Conservation (phyloP, 2,329 filamentous ascomycete genomes). For the Phyllosticta citriasiana region DNA sequence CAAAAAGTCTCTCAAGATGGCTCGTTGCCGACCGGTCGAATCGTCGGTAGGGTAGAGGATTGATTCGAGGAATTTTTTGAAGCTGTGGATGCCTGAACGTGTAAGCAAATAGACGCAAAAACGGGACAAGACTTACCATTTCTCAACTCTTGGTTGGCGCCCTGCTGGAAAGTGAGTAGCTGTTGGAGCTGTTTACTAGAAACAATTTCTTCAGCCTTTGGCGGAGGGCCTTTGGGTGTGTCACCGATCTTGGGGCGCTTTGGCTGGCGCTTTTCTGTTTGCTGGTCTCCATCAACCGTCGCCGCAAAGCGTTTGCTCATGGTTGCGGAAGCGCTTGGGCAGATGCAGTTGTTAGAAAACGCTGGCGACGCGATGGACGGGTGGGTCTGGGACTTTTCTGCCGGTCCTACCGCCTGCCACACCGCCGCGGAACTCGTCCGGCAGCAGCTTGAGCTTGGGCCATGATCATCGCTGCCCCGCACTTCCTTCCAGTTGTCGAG, state of each 20-base stretch:
- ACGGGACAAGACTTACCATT: conserved; percentile 16
- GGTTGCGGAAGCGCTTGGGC: background rate
- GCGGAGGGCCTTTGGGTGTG: conserved; percentile 3
- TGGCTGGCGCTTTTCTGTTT: conserved; percentile 14
- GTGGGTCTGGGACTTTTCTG: background rate
- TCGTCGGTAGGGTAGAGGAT: conserved; percentile 47
- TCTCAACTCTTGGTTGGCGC: conserved; percentile 20
- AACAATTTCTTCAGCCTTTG: conserved; percentile 21
- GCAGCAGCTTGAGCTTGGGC: background rate
- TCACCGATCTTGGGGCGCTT: conserved; percentile 24
- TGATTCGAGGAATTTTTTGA: conserved; percentile 60
- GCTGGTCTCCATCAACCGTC: background rate
- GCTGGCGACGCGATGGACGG: background rate
- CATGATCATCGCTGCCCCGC: background rate
- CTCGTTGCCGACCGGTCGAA: conserved; percentile 37
- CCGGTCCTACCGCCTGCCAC: background rate
- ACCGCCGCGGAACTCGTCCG: background rate
- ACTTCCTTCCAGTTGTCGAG: too few relatives aligned
- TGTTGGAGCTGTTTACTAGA: conserved; percentile 26
- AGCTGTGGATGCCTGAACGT: conserved; percentile 50
- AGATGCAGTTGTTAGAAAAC: background rate
- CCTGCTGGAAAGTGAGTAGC: conserved; percentile 28
- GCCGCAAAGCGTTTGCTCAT: conserved; percentile 23
- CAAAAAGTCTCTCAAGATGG: conserved; percentile 61
- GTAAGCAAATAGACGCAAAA: conserved; percentile 10